phyloP scores from a whole-genome alignment of 1,139 yeast species.

The Torulaspora globosa region DNA sequence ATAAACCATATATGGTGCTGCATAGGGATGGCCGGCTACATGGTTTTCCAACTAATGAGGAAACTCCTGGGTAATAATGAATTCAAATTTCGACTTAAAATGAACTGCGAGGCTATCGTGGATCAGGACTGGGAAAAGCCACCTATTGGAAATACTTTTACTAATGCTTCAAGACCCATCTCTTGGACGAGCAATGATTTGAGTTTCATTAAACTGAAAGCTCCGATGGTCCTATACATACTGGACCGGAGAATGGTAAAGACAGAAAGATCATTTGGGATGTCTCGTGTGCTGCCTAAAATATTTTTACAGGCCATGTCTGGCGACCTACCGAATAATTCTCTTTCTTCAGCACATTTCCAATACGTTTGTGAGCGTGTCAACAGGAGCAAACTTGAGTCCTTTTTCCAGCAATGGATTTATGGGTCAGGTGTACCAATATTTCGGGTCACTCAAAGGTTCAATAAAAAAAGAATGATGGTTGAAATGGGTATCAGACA shows the following conservation, averaged over 20 bases:
- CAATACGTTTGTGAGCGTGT: conserved; percentile 92
- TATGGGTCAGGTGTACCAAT: conserved; percentile 85
- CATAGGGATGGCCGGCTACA: conserved; percentile 76
- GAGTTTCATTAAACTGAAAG: conserved; percentile 64
- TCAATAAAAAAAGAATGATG: conserved; percentile 88
- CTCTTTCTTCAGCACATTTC: conserved; percentile 76
- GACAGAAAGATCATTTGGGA: conserved; percentile 89
- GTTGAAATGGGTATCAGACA: conserved; percentile 94
- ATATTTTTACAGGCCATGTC: conserved; percentile 92
- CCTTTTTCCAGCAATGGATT: conserved; percentile 92
- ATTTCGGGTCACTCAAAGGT: conserved; percentile 82
- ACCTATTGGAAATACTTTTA: conserved; percentile 69
- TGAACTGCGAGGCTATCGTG: conserved; percentile 61
- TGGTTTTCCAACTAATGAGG: conserved; percentile 70
- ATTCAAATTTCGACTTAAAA: conserved; percentile 65
- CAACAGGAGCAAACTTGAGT: conserved; percentile 75
- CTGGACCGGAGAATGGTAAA: conserved; percentile 92
- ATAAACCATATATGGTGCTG: conserved; percentile 91
- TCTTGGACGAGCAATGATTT: conserved; percentile 42
- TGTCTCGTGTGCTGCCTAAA: conserved; percentile 87
- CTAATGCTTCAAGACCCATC: conserved; percentile 62
- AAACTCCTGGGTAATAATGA: conserved; percentile 81
- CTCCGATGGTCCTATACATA: conserved; percentile 81
- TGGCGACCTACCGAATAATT: conserved; percentile 81
- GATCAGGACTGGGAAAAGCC: conserved; percentile 74